A percentile compares a stretch with the other conserved stretches of the same genome.
Conservation (phyloP, 2,329 filamentous ascomycete species). For the Xylariaceae sp. region DNA sequence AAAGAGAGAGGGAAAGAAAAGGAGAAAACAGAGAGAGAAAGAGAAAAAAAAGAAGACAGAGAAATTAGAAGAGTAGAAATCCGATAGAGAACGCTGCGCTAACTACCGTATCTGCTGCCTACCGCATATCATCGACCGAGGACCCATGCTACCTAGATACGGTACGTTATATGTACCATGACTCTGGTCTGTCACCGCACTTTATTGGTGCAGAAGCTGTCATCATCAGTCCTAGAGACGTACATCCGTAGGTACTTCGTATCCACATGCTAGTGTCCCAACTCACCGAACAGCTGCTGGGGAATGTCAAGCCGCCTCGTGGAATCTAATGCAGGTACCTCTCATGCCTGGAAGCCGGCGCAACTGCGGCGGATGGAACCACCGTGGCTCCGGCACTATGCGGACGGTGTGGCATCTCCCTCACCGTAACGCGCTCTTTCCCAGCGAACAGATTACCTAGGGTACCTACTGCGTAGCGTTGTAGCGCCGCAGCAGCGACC, state of each 20-base stretch:
- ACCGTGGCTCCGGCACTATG: conserved; percentile 5
- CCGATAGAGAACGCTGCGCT: too few species aligned
- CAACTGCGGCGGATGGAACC: conserved; percentile 2
- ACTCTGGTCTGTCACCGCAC: too few species aligned
- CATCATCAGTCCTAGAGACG: not conserved
- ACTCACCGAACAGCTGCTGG: conserved; percentile 25
- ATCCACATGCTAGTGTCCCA: conserved; percentile 14
- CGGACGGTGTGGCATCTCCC: conserved; percentile 16
- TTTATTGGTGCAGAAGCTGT: too few species aligned
- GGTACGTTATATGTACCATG: too few species aligned
- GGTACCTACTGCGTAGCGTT: conserved; percentile 15
- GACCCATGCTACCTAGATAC: too few species aligned
- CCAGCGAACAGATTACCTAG: too few species aligned
- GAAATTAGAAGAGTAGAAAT: not conserved
- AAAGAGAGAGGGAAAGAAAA: not conserved
- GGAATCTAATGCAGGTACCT: conserved; percentile 34
- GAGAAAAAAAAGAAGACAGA: not conserved
- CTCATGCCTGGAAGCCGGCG: not conserved
- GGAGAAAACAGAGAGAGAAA: not conserved
- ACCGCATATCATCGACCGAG: too few species aligned
- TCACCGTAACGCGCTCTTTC: conserved; percentile 15
- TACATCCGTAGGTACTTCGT: not conserved
- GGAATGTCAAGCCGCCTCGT: conserved; percentile 26
- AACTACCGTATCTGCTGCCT: too few species aligned
- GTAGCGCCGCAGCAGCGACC: too few species aligned